phyloP scores from a whole-genome alignment of 345 rosid species.

The Limnanthes douglasii region DNA sequence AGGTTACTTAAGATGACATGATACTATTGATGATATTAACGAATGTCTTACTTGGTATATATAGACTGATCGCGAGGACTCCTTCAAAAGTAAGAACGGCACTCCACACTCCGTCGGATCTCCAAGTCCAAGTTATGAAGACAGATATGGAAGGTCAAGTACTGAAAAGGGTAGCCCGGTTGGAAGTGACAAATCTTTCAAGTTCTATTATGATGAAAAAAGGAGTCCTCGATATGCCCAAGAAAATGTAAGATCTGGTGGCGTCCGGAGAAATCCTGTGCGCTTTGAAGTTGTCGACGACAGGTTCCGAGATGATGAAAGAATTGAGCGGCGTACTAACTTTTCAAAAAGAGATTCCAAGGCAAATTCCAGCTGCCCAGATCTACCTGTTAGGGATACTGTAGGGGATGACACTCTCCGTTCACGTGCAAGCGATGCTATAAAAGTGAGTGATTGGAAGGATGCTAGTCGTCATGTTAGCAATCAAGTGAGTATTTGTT shows the following conservation, averaged over 20 bases:
- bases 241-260: constrained; percentile 32
- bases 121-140: constrained; percentile 25
- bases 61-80: constrained; percentile 33
- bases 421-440: constrained; percentile 11
- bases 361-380: constrained; percentile 30
- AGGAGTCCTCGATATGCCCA: constrained; percentile 30
- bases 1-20: no score
- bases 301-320: constrained; percentile 44
- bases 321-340: constrained; percentile 16
- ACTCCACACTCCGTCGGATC: constrained; percentile 18
- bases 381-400: constrained; percentile 20
- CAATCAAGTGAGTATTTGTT: constrained; percentile 13
- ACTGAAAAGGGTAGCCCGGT: constrained; percentile 16
- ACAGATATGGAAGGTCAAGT: constrained; percentile 14
- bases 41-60: constrained; percentile 4
- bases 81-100: constrained; percentile 21
- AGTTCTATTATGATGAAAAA: constrained; percentile 33
- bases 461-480: constrained; percentile 10
- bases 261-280: constrained; percentile 31
- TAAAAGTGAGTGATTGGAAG: constrained; percentile 13
- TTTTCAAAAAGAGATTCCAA: constrained; percentile 19
- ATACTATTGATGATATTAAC: no score
- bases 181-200: constrained; percentile 25
- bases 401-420: constrained; percentile 13
- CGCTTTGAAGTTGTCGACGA: constrained; percentile 83